Percentiles rank a stretch among this genome's conserved stretches.
phyloP scores from a whole-genome alignment of 306 rosid species.

The Sophora flavescens region DNA sequence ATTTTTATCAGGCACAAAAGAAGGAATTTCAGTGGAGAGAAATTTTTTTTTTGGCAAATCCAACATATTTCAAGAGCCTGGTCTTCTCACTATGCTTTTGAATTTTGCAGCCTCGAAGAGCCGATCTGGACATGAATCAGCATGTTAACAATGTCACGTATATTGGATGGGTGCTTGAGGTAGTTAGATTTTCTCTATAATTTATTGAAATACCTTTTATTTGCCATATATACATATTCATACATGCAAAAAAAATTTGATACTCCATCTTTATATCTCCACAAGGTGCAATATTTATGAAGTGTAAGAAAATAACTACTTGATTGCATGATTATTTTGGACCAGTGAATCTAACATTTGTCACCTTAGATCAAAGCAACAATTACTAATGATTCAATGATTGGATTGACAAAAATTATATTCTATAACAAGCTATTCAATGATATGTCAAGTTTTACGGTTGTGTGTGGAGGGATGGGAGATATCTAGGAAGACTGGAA shows the following conservation, averaged over 20 bases:
- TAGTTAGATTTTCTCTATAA: conserved; percentile 43
- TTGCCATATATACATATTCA: conserved; percentile 3
- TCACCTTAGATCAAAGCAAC: background rate
- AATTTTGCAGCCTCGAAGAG: conserved; percentile 86
- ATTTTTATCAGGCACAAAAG: conserved; percentile 20
- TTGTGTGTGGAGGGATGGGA: background rate
- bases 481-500: background rate
- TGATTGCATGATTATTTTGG: background rate
- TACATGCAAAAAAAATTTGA: background rate
- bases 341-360: background rate
- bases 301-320: conserved; percentile 19
- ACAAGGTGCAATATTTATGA: background rate
- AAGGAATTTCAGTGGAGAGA: background rate
- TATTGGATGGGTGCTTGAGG: conserved; percentile 99
- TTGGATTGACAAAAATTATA: background rate
- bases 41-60: conserved; percentile 6
- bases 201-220: conserved; percentile 7
- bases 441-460: background rate
- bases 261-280: background rate
- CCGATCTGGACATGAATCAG: conserved; percentile 95
- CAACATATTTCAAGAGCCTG: conserved; percentile 22
- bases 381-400: background rate
- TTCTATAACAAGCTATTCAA: background rate
- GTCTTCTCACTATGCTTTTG: conserved; percentile 51
- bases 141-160: conserved; percentile 94